phyloP scores from a whole-genome alignment of 192 early-diverging fungal species.

The Haplosporangium gracile region DNA sequence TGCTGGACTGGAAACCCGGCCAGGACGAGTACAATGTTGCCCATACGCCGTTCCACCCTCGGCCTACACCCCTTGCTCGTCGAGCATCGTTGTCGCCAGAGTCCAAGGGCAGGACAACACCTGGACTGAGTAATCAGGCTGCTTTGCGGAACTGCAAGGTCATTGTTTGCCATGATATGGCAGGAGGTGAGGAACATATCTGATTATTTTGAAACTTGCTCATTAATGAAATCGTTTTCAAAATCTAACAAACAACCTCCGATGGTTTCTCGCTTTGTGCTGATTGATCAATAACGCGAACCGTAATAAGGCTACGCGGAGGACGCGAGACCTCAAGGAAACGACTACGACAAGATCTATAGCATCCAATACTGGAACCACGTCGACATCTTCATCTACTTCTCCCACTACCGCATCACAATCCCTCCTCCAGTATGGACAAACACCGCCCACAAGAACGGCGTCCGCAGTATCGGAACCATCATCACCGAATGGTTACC shows the following conservation, averaged over 20 bases:
- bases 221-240: neutral
- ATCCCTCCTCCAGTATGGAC: slow-evolving; percentile 76
- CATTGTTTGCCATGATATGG: slow-evolving; percentile 75
- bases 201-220: neutral
- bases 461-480: slow-evolving; percentile 68
- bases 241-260: neutral
- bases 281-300: neutral
- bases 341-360: slow-evolving; percentile 61
- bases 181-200: slow-evolving; percentile 55
- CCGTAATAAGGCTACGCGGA: slow-evolving; percentile 63
- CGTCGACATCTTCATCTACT: slow-evolving; percentile 76
- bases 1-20: slow-evolving; percentile 59
- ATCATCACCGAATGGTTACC: slow-evolving; percentile 71
- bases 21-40: slow-evolving; percentile 56
- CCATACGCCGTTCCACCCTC: slow-evolving; percentile 38
- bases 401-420: slow-evolving; percentile 68
- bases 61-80: slow-evolving; percentile 12
- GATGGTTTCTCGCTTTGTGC: neutral
- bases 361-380: slow-evolving; percentile 72
- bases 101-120: neutral
- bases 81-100: neutral
- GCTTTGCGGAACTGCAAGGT: slow-evolving; percentile 40
- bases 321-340: slow-evolving; percentile 62
- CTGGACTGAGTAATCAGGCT: neutral
- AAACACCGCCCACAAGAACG: slow-evolving; percentile 73